Conservation (phyloP, 768 basidiomycete species). For the Rhizopogon vinicolor region DNA sequence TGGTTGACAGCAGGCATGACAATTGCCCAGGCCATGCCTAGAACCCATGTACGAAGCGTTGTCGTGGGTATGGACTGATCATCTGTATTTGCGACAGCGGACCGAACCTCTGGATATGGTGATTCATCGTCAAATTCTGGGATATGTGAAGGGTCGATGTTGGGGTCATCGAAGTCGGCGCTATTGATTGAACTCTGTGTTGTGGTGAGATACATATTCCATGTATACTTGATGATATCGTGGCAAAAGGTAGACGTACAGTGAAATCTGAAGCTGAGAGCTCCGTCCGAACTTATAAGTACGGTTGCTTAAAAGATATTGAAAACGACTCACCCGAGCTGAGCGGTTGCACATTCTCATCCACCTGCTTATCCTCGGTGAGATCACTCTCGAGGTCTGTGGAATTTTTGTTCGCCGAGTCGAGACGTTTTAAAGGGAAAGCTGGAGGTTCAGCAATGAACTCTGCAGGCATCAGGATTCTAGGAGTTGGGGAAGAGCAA, state of each 20-base stretch:
- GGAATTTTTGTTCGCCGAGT: slow-evolving; percentile 4
- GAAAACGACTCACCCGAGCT: slow-evolving; percentile 14
- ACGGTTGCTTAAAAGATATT: not conserved
- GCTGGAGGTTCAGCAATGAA: slow-evolving; percentile 8
- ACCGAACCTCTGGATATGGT: slow-evolving; percentile 69
- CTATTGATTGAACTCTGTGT: slow-evolving; percentile 5
- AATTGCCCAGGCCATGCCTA: slow-evolving; percentile 70
- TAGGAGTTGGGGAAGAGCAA: slow-evolving; percentile 3
- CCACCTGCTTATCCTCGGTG: slow-evolving; percentile 21
- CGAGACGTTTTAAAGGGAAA: slow-evolving; percentile 11
- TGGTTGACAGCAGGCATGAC: slow-evolving; percentile 65
- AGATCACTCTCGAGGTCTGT: slow-evolving; percentile 9
- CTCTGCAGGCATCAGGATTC: slow-evolving; percentile 17
- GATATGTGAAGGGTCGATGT: slow-evolving; percentile 13
- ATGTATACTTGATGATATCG: not conserved
- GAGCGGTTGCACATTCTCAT: slow-evolving; percentile 10
- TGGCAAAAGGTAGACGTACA: slow-evolving; percentile 9
- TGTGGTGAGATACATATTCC: not conserved
- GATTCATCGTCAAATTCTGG: slow-evolving; percentile 50
- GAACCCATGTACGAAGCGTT: slow-evolving; percentile 65
- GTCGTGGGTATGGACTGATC: slow-evolving; percentile 57
- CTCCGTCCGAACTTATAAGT: not conserved
- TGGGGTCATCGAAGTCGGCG: slow-evolving; percentile 20
- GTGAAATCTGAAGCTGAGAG: slow-evolving; percentile 13
- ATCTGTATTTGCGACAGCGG: slow-evolving; percentile 67